These are phyloP conservation scores for Annulohypoxylon maeteangense DNA, from an alignment of 495 filamentous ascomycete species.

Conservation along the genomic window DNA sequence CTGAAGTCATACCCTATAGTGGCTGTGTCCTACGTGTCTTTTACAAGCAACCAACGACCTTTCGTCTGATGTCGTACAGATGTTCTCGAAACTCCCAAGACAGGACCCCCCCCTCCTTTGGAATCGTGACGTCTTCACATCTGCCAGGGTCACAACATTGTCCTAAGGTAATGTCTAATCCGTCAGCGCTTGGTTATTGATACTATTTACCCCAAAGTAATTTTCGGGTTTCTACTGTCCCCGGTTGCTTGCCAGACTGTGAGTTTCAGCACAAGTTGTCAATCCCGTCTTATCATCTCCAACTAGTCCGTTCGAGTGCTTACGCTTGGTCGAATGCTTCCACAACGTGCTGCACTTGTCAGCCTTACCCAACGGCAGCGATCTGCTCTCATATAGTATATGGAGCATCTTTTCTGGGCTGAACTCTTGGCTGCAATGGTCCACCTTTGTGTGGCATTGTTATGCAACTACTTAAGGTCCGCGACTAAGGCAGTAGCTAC, in stretches of 20 bases:
- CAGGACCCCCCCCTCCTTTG: background rate
- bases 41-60: slow-evolving; percentile 35
- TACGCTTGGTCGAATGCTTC: slow-evolving; percentile 28
- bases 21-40: slow-evolving; percentile 43
- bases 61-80: slow-evolving; percentile 26
- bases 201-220: slow-evolving; percentile 28
- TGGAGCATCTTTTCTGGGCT: slow-evolving; percentile 22
- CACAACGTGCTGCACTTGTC: slow-evolving; percentile 34
- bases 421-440: slow-evolving; percentile 20
- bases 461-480: slow-evolving; percentile 29
- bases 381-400: slow-evolving; percentile 25
- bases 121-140: slow-evolving; percentile 16
- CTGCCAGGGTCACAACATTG: slow-evolving; percentile 29
- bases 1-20: slow-evolving; percentile 39
- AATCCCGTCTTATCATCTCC: slow-evolving; percentile 35
- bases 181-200: slow-evolving; percentile 9
- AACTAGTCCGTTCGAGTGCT: slow-evolving; percentile 18
- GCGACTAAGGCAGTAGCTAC: slow-evolving; percentile 18
- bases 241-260: slow-evolving; percentile 27
- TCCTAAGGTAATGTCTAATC: slow-evolving; percentile 23
- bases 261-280: slow-evolving; percentile 25
- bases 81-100: slow-evolving; percentile 18
- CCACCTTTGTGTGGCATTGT: slow-evolving; percentile 31
- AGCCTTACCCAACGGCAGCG: slow-evolving; percentile 38
- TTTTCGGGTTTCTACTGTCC: slow-evolving; percentile 32